Evolutionary conservation across 2,329 filamentous ascomycete genomes (phyloP).

Genomic region (Colletotrichum somersetense): DNA sequence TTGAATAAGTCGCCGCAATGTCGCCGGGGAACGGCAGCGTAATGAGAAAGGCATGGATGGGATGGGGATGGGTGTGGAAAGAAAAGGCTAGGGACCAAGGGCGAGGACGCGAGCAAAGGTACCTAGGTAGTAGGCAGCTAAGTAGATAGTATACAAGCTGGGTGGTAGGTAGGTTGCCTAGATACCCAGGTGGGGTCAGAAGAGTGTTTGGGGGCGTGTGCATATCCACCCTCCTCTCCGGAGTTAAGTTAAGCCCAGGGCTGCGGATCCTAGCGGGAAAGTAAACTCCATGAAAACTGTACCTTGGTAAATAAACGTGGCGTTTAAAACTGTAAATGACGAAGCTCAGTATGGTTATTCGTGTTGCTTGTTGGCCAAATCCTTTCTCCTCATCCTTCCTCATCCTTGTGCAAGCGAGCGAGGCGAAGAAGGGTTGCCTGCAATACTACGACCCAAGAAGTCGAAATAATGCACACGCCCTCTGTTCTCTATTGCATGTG

Average conservation of each 20-base stretch:
- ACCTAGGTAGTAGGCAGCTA: too few relatives aligned
- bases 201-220: not conserved
- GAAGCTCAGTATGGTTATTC: not conserved
- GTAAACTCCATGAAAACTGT: not conserved
- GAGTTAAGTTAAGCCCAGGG: slow-evolving; percentile 30
- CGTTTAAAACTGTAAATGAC: too few relatives aligned
- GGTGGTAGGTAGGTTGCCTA: too few relatives aligned
- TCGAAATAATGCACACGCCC: not conserved
- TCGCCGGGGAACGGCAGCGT: slow-evolving; percentile 14
- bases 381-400: not conserved
- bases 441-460: too few relatives aligned
- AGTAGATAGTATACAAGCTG: too few relatives aligned
- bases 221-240: not conserved
- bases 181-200: not conserved
- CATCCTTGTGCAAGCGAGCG: not conserved
- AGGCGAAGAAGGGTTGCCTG: not conserved
- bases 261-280: not conserved
- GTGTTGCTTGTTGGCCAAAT: too few relatives aligned
- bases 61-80: not conserved
- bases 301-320: too few relatives aligned
- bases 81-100: not conserved
- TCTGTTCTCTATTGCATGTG: not conserved
- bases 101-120: not conserved
- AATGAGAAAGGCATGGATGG: not conserved
- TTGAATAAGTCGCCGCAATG: slow-evolving; percentile 26